These are phyloP conservation scores for Melanomma pulvis-pyrius DNA, from an alignment of 495 filamentous ascomycete genomes.

Conservation along the genomic window DNA sequence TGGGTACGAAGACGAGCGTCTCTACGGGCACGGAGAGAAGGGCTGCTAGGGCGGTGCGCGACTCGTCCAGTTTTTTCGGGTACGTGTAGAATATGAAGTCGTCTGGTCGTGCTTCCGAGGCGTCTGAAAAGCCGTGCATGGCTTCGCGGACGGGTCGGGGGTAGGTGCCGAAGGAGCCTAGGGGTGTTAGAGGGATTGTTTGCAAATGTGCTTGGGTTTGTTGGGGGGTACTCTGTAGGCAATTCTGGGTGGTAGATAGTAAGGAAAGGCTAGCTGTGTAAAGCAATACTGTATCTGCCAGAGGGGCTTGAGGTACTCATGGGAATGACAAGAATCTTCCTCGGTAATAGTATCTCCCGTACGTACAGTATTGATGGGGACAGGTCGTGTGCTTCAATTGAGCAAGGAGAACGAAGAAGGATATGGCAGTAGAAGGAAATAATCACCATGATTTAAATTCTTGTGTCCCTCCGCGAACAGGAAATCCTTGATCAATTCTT, in stretches of 20 bases:
- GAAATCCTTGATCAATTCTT: constrained; percentile 69
- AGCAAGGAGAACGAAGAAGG: neutral
- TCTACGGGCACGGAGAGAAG: constrained; percentile 63
- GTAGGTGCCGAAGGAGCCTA: constrained; percentile 80
- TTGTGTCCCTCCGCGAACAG: constrained; percentile 66
- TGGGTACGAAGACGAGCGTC: constrained; percentile 75
- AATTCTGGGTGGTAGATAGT: too few relatives aligned
- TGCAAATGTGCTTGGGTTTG: neutral
- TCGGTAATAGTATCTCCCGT: too few relatives aligned
- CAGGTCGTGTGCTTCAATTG: too few relatives aligned
- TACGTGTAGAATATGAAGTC: constrained; percentile 69
- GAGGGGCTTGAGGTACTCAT: neutral
- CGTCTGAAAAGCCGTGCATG: constrained; percentile 61
- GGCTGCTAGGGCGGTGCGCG: constrained; percentile 64
- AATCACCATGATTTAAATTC: constrained; percentile 81
- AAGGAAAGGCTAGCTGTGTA: too few relatives aligned
- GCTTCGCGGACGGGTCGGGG: constrained; percentile 62
- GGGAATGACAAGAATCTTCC: neutral
- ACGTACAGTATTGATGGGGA: too few relatives aligned
- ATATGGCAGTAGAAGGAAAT: neutral
- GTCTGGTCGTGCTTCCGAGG: constrained; percentile 68
- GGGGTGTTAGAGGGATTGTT: constrained; percentile 22
- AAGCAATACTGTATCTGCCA: neutral
- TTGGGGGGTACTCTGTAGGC: neutral
- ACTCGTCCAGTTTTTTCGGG: constrained; percentile 61